These are phyloP conservation scores for Xylariaceae sp. DNA, from an alignment of 2,329 filamentous ascomycete species.

Conservation along the genomic window DNA sequence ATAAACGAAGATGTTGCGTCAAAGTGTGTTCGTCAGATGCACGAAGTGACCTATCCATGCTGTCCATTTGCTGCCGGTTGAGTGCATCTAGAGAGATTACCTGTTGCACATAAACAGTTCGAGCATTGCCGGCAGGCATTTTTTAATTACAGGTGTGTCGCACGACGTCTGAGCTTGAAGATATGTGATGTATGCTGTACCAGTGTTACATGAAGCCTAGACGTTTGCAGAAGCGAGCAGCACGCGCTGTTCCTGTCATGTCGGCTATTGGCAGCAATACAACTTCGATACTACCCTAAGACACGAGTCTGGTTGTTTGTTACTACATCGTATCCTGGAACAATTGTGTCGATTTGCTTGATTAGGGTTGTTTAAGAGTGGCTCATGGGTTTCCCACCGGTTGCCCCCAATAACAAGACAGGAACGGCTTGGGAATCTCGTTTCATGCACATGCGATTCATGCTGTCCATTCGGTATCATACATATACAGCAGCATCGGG, in stretches of 20 bases:
- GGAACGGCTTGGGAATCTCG: background rate
- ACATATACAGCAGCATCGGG: too few species aligned
- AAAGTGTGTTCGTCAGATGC: too few species aligned
- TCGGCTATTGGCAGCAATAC: slow-evolving; percentile 14
- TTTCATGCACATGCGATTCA: slow-evolving; percentile 14
- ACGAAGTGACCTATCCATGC: too few species aligned
- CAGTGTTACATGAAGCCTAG: slow-evolving; percentile 1
- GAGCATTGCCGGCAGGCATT: background rate
- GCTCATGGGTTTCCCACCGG: too few species aligned
- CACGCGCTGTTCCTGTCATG: slow-evolving; percentile 15
- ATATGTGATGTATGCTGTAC: slow-evolving; percentile 3
- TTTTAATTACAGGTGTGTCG: slow-evolving; percentile 6
- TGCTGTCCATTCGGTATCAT: slow-evolving; percentile 5
- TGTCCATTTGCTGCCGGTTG: background rate
- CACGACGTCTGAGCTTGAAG: slow-evolving; percentile 1
- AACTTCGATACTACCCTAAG: slow-evolving; percentile 14
- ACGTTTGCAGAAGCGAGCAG: slow-evolving; percentile 12
- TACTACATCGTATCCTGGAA: slow-evolving; percentile 8
- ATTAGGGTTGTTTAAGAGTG: slow-evolving; percentile 1
- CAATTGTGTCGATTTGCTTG: slow-evolving; percentile 1
- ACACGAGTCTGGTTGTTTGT: background rate
- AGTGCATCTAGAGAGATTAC: background rate
- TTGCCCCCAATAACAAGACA: background rate
- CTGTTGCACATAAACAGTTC: background rate
- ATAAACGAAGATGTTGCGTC: too few species aligned